Evolutionary conservation across 345 rosid species (phyloP).

Genomic region (Populus euphratica): DNA sequence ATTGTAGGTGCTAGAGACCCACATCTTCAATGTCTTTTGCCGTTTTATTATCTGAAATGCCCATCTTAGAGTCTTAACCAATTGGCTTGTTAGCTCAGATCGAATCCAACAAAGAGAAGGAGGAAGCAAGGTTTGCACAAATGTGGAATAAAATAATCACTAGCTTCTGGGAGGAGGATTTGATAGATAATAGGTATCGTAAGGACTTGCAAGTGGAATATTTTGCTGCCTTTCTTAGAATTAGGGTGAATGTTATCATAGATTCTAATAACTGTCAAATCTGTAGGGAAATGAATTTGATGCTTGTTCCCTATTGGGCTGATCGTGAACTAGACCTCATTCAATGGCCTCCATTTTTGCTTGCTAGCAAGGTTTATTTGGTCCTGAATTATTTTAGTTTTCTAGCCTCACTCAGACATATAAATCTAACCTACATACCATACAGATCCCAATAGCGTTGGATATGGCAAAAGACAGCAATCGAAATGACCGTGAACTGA

Average conservation of each 20-base stretch:
- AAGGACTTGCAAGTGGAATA: neutral
- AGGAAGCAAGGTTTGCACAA: slow-evolving; percentile 93
- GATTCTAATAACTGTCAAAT: neutral
- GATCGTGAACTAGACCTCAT: slow-evolving; percentile 79
- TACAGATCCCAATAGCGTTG: slow-evolving; percentile 88
- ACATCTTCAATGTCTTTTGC: neutral
- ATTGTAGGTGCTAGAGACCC: slow-evolving; percentile 22
- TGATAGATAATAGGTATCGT: slow-evolving; percentile 64
- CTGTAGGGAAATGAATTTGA: slow-evolving; percentile 87
- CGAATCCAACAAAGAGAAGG: slow-evolving; percentile 61
- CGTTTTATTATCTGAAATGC: neutral
- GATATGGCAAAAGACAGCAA: slow-evolving; percentile 99
- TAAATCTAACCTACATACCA: slow-evolving; percentile 9
- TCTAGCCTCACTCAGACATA: slow-evolving; percentile 1
- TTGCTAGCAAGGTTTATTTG: slow-evolving; percentile 86
- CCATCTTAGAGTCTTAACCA: neutral
- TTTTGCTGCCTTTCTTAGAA: too few relatives aligned
- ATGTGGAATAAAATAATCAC: slow-evolving; percentile 92
- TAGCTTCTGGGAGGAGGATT: slow-evolving; percentile 95
- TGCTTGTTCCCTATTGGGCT: slow-evolving; percentile 99
- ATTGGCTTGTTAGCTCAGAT: slow-evolving; percentile 36
- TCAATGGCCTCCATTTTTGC: slow-evolving; percentile 98
- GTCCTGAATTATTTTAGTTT: neutral
- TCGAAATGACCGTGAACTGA: slow-evolving; percentile 85
- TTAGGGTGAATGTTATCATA: too few relatives aligned